These are phyloP conservation scores for Nyctanthes arbortristis DNA, from an alignment of 257 asterid genomes.

Conservation along the genomic window DNA sequence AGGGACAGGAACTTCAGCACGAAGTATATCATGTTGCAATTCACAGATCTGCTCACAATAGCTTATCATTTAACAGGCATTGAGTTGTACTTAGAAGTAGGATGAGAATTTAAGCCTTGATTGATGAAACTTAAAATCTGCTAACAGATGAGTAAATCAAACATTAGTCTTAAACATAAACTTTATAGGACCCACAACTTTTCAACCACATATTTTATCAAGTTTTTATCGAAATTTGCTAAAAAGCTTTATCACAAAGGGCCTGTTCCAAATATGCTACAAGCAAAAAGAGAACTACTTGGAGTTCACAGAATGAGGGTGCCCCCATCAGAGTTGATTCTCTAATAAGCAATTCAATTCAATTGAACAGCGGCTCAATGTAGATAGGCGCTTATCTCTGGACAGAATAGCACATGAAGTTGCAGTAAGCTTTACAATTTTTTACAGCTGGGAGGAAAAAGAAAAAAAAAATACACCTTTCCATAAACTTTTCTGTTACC, in stretches of 20 bases:
- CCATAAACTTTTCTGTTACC: background rate
- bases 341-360: background rate
- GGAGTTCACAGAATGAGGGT: background rate
- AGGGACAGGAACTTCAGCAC: background rate
- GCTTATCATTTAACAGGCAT: background rate
- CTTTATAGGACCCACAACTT: too few species aligned
- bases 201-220: too few species aligned
- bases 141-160: too few species aligned
- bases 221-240: too few species aligned
- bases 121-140: too few species aligned
- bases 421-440: background rate
- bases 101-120: background rate
- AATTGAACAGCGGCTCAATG: too few species aligned
- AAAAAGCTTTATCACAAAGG: too few species aligned
- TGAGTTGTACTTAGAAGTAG: background rate
- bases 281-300: background rate
- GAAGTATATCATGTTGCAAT: background rate
- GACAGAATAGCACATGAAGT: background rate
- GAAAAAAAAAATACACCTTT: background rate
- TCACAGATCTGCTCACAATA: background rate
- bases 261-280: background rate
- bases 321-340: background rate
- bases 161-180: too few species aligned
- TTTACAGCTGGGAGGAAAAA: background rate
- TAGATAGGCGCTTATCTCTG: background rate